Evolutionary conservation across 306 rosid species (phyloP), one percentile per base, ranked within the genome.

Genomic region (Quercus ilex): DNA sequence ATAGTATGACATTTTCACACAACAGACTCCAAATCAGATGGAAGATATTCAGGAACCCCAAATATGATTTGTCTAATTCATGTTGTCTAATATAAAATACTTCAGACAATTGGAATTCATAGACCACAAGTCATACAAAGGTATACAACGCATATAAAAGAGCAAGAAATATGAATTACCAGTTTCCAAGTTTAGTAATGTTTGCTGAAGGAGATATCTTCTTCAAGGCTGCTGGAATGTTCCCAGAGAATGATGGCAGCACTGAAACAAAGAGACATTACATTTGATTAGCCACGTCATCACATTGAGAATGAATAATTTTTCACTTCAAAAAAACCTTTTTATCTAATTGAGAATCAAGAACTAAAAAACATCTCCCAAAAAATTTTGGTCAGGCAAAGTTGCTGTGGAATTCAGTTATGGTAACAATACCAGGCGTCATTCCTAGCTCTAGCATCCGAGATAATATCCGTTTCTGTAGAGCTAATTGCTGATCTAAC

Each of bases 201-300:
- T 88, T 90, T 60, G 97, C 99, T 1, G 91, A 87, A 76, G 97
- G 97, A 85, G 81, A 89, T 58, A 85, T 87, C 85, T 86, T 89
- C 53, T 64, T 77, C 91, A 94, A 85, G 56, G 91, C 85, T 62
- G 87, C 95, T 53, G 97, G 99, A 75, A 92, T 93, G 82, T 94
- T 94, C 85, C 99, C 99, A 60, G 99, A 90, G 88, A 94, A 94
- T 72, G 98, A 88, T 35, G 98, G 97, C 71, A 94, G 83, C 81
- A 94, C 99, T 94, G 86, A 58, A 83, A 82, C 33, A 88, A 57
- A 73, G 71, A 84, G 78, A 57, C 20, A 74, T 58, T 79, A 63
- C 28, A 79, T 59, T 46, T 73, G 23, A 79, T 67, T 31, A 74
- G 70, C 62, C 13, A 18, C 49, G 56, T 60, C 71, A 76, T 53